A percentile compares a stretch with the other conserved stretches of the same genome.
Evolutionary conservation across 768 basidiomycete genomes (phyloP).

Genomic region (Hygrocybe punicea): DNA sequence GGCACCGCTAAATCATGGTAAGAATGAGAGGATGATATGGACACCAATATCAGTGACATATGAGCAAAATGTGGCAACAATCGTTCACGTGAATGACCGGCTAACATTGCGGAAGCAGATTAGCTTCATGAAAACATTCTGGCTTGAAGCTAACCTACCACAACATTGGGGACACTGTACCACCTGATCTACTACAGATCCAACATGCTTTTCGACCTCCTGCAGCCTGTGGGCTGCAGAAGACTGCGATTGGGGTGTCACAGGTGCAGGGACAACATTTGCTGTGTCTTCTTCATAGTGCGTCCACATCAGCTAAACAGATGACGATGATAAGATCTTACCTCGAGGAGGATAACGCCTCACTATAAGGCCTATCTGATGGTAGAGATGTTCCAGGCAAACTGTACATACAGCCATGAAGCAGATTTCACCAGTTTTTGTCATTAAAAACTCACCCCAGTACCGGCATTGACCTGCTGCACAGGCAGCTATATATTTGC

Average conservation of each 20-base stretch:
- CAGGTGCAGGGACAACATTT: not conserved
- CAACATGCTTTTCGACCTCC: not conserved
- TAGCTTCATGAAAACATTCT: not conserved
- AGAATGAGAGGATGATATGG: not conserved
- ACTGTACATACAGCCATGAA: not conserved
- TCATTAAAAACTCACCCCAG: not conserved
- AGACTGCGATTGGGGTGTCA: not conserved
- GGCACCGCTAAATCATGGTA: not conserved
- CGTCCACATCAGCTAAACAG: not conserved
- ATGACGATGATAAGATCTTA: not conserved
- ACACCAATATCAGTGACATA: not conserved
- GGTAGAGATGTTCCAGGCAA: not conserved
- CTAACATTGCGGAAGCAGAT: not conserved
- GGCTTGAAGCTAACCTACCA: not conserved
- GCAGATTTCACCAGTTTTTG: not conserved
- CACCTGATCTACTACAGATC: not conserved
- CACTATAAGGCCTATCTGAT: not conserved
- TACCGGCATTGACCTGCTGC: conserved; percentile 1
- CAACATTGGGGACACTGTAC: not conserved
- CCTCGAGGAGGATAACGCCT: not conserved
- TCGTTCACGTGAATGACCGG: not conserved
- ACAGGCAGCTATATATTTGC: not conserved
- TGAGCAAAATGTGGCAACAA: not conserved
- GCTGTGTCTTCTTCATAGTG: not conserved
- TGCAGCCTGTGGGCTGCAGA: not conserved